Evolutionary conservation across 106 monocot genomes (phyloP), one percentile per base, ranked within the genome.

Genomic region (Apostasia ramifera): DNA sequence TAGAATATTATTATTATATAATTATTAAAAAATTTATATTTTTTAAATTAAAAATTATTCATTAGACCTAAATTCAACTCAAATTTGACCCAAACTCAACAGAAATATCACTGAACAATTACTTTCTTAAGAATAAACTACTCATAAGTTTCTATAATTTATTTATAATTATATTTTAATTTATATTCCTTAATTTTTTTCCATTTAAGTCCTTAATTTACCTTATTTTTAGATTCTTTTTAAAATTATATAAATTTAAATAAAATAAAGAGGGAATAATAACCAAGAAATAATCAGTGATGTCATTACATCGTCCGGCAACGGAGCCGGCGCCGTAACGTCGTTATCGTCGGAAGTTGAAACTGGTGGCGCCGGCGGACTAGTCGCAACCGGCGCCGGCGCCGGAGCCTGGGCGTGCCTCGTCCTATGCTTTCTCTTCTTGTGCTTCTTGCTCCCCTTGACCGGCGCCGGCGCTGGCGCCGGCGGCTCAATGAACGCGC

Each of bases 341-440:
- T 74, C 80, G 1, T 67, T 66, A 39, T 64, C 70, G 5, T 80
- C 75, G 0, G 77, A 39, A 5, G 80, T 38, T 13, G 80, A 74
- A 26, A 72, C 63, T 11, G 60, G 54, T 4, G 87, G 87, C 10
- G 87, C 78, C 6, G 83, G 87, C 10, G 83, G 87, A 66, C 87
- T 87, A 4, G 45, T 68, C 13, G 63, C 66, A 1, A 43, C 63
- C 4, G 85, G 85, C 26, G 75, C 83, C 0, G 79, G 80, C 8
- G 77, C 87, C 0, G 70, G 76, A 9, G 77, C 87, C 1, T 69
- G 78, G 10, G 83, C 83, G 1, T 66, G 71, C 74, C 83, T 82
- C 70, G 82, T 79, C 52, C 61, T 68, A 7, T 80, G 77, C 56
- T 54, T 77, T 43, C 41, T 83, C 73, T 66, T 86, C 68, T 82